phyloP scores from a whole-genome alignment of 192 early-diverging fungal genomes.

The Podila minutissima region DNA sequence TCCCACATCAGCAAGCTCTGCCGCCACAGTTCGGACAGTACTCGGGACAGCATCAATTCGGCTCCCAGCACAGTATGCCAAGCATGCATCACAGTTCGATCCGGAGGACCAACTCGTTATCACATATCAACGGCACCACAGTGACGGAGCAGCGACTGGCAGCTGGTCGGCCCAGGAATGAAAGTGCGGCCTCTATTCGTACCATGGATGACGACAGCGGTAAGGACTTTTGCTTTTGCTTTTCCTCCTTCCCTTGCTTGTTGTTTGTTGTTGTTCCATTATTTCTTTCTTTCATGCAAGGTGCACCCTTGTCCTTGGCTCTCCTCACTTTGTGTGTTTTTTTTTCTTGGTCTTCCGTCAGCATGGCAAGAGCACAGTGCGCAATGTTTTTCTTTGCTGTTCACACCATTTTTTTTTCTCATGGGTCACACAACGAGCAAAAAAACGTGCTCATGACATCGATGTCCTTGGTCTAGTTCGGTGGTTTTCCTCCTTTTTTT shows the following conservation, averaged over 20 bases:
- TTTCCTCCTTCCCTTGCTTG: not conserved
- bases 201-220: constrained; percentile 37
- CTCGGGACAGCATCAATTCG: constrained; percentile 15
- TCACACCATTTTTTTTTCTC: constrained; percentile 4
- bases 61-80: constrained; percentile 11
- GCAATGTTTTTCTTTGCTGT: too few relatives aligned
- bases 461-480: too few relatives aligned
- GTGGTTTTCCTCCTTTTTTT: not conserved
- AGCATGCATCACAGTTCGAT: constrained; percentile 20
- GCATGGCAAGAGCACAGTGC: too few relatives aligned
- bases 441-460: too few relatives aligned
- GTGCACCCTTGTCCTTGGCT: not conserved
- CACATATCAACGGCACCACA: constrained; percentile 17
- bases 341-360: constrained; percentile 8
- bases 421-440: not conserved
- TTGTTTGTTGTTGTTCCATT: not conserved
- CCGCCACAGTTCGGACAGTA: constrained; percentile 14
- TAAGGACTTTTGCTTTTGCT: constrained; percentile 8
- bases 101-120: constrained; percentile 35
- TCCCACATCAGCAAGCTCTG: constrained; percentile 10
- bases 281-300: not conserved
- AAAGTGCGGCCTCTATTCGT: constrained; percentile 31
- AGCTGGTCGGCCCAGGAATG: constrained; percentile 45
- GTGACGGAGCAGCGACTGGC: constrained; percentile 35
- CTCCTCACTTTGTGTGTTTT: constrained; percentile 3